phyloP scores from a whole-genome alignment of 2,329 filamentous ascomycete species.

The Diaporthe eres region DNA sequence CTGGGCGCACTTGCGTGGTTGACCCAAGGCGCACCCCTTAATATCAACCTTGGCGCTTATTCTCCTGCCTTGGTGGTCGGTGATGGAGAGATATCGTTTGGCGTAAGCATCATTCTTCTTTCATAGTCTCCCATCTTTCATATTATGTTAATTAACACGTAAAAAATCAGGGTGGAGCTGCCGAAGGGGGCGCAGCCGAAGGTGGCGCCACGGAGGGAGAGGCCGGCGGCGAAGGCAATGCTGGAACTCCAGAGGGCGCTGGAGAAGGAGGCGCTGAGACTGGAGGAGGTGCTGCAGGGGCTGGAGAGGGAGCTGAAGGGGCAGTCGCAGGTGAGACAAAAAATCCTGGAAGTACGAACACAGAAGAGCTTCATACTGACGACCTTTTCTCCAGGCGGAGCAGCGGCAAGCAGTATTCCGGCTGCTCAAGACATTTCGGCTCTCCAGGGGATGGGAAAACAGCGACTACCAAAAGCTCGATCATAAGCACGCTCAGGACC shows the following conservation, averaged over 20 bases:
- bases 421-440: conserved; percentile 7
- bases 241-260: neutral
- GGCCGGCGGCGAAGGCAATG: neutral
- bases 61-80: conserved; percentile 66
- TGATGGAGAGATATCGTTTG: conserved; percentile 57
- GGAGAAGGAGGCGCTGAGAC: neutral
- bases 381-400: neutral
- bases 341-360: neutral
- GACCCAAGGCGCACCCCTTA: conserved; percentile 59
- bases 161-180: too few relatives aligned
- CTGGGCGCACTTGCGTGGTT: conserved; percentile 39
- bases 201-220: too few relatives aligned
- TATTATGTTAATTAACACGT: too few relatives aligned
- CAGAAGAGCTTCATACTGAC: neutral
- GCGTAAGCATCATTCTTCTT: too few relatives aligned
- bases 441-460: conserved; percentile 34
- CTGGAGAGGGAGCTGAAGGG: neutral
- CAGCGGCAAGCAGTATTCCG: too few relatives aligned
- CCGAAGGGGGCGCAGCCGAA: too few relatives aligned
- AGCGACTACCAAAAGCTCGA: conserved; percentile 13
- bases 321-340: neutral
- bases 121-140: too few relatives aligned
- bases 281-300: conserved; percentile 2
- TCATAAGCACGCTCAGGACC: neutral
- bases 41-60: conserved; percentile 66